Base-by-base conservation (phyloP, 106 monocot genomes). In the Allium sativum region DNA sequence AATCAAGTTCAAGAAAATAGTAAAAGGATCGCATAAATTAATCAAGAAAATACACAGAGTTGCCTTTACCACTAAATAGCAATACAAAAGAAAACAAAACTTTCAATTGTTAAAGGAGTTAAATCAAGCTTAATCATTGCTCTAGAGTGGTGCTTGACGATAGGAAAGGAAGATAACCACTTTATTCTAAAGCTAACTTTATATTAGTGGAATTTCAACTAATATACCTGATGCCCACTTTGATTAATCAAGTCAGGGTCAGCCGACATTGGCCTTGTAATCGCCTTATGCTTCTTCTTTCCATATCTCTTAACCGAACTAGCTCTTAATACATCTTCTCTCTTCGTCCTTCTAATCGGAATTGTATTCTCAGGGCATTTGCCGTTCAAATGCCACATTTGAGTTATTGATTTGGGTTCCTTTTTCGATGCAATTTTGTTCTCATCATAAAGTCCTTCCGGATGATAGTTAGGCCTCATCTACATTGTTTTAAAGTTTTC, bases 291-390 rank as follows among this genome's bases (percentile, higher is more conserved):
- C 64, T 68, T 86, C 78, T 86, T 86, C 55, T 50, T 76, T 21
- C 86, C 86, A 73, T 61, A 86, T 44, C 78, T 72, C 59, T 76
- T 81, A 7, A 68, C 40, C 18, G 86, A 86, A 67, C 78, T 86
- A 14, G 81, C 78, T 54, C 81, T 78, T 0, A 86, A 59, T 11
- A 86, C 44, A 65, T 86, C 86, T 20, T 82, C 78, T 46, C 40
- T 58, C 68, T 64, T 86, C 18, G 86, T 86, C 62, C 86, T 81
- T 55, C 86, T 76, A 53, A 86, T 79, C 31, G 86, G 86, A 22
- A 86, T 74, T 31, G 86, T 86, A 59, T 65, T 55, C 55, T 71
- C 75, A 20, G 86, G 86, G 67, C 81, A 86, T 40, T 59, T 72
- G 50, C 86, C 86, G 53, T 65, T 79, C 41, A 59, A 42, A 60